Conservation (phyloP, 441 rosid species). For the Kokia cookei region DNA sequence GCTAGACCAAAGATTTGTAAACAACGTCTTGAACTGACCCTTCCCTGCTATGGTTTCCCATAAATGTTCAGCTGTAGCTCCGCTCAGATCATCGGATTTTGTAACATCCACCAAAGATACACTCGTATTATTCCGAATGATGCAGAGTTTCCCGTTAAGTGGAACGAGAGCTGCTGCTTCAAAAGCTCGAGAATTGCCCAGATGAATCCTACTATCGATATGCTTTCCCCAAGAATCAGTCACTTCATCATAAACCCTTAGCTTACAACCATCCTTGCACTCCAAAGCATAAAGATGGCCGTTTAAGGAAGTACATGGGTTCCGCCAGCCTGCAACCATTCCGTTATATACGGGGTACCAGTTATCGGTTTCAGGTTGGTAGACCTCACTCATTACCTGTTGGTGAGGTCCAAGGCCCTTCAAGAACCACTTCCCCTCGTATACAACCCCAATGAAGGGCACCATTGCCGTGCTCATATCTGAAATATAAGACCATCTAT, state of each 20-base stretch:
- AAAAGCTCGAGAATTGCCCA: constrained; percentile 43
- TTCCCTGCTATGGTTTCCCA: constrained; percentile 46
- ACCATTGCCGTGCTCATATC: constrained; percentile 55
- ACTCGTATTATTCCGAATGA: constrained; percentile 50
- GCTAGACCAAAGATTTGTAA: constrained; percentile 45
- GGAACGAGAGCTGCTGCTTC: constrained; percentile 55
- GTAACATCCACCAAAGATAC: constrained; percentile 41
- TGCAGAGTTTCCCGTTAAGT: constrained; percentile 42
- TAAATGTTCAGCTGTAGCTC: constrained; percentile 38
- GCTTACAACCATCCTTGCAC: constrained; percentile 50
- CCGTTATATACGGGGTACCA: constrained; percentile 46
- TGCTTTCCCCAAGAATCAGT: constrained; percentile 45
- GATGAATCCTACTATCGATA: constrained; percentile 43
- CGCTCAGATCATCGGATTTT: constrained; percentile 28
- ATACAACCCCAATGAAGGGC: constrained; percentile 51
- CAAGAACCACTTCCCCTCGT: constrained; percentile 42
- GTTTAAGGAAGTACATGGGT: constrained; percentile 38
- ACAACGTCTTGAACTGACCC: constrained; percentile 44
- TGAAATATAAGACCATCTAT: constrained; percentile 45
- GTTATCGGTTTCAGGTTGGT: constrained; percentile 37
- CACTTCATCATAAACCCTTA: constrained; percentile 41
- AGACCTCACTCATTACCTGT: constrained; percentile 47
- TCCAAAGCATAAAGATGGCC: constrained; percentile 47
- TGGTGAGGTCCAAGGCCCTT: constrained; percentile 49
- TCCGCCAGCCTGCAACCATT: constrained; percentile 54